phyloP scores from a whole-genome alignment of 805 yeast genomes.

The Hanseniaspora valbyensis region DNA sequence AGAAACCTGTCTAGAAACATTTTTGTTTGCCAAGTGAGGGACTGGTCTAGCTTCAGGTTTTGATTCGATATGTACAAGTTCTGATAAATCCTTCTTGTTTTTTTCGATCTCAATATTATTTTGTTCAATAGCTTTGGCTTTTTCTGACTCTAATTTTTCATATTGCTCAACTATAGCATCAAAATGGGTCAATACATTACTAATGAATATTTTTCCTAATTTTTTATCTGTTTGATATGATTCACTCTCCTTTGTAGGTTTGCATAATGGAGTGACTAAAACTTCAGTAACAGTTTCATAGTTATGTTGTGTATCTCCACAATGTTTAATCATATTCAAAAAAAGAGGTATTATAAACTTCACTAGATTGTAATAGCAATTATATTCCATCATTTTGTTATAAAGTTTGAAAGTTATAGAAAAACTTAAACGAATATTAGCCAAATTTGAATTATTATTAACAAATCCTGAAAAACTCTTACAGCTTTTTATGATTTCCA shows the following conservation, averaged over 20 bases:
- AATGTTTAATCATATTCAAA: constrained; percentile 32
- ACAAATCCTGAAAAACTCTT: background rate
- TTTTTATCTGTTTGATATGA: constrained; percentile 37
- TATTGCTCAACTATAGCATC: constrained; percentile 23
- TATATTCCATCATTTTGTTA: constrained; percentile 27
- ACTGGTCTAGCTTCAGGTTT: background rate
- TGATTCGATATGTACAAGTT: background rate
- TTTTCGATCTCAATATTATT: background rate
- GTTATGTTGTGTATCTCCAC: constrained; percentile 35
- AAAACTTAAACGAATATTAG: constrained; percentile 42
- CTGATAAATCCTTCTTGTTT: background rate
- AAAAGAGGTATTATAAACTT: constrained; percentile 38
- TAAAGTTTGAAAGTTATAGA: constrained; percentile 35
- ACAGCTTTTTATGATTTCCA: constrained; percentile 31
- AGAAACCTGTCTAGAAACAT: background rate
- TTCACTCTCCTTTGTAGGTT: constrained; percentile 35
- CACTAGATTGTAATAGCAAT: constrained; percentile 29
- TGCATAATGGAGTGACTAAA: constrained; percentile 46
- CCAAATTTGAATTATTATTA: constrained; percentile 21
- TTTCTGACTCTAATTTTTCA: constrained; percentile 11
- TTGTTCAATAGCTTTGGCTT: background rate
- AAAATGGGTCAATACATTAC: constrained; percentile 46
- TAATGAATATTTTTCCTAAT: constrained; percentile 43
- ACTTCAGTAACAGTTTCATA: constrained; percentile 32
- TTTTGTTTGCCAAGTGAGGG: constrained; percentile 1